Evolutionary conservation across 2,329 filamentous ascomycete species (phyloP).

Genomic region (Periconia sp.): DNA sequence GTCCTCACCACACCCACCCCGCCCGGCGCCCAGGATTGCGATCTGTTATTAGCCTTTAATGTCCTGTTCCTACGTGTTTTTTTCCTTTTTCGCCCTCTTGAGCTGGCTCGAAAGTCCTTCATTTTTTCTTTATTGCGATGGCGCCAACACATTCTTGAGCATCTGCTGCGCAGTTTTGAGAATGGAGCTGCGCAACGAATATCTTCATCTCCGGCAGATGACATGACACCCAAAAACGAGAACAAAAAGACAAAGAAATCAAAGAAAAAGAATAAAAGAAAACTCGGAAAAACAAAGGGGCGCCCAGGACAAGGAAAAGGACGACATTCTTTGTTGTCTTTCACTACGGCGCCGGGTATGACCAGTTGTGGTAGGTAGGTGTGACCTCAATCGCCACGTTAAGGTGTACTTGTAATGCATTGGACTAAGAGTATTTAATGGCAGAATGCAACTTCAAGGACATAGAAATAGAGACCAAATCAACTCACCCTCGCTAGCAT

Average conservation of each 20-base stretch:
- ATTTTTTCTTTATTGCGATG: conserved; percentile 3
- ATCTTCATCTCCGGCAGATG: conserved; percentile 27
- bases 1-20: conserved; percentile 17
- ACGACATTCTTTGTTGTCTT: conserved; percentile 17
- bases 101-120: conserved; percentile 5
- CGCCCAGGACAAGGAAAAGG: conserved; percentile 20
- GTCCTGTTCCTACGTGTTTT: conserved; percentile 10
- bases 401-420: no score
- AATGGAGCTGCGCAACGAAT: conserved; percentile 28
- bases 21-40: conserved; percentile 8
- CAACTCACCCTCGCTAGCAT: conserved; percentile 1
- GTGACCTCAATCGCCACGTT: not conserved
- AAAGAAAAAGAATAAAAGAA: not conserved
- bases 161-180: conserved; percentile 24
- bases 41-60: conserved; percentile 25
- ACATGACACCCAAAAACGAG: conserved; percentile 1
- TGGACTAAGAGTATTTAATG: no score
- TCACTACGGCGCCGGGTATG: conserved; percentile 3
- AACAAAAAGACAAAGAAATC: conserved; percentile 18
- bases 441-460: not conserved
- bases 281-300: no score
- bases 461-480: not conserved
- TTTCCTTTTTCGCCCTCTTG: conserved; percentile 10
- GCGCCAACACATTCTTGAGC: conserved; percentile 24
- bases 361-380: conserved; percentile 9